phyloP scores from a whole-genome alignment of 768 basidiomycete genomes.

The Artomyces pyxidatus region DNA sequence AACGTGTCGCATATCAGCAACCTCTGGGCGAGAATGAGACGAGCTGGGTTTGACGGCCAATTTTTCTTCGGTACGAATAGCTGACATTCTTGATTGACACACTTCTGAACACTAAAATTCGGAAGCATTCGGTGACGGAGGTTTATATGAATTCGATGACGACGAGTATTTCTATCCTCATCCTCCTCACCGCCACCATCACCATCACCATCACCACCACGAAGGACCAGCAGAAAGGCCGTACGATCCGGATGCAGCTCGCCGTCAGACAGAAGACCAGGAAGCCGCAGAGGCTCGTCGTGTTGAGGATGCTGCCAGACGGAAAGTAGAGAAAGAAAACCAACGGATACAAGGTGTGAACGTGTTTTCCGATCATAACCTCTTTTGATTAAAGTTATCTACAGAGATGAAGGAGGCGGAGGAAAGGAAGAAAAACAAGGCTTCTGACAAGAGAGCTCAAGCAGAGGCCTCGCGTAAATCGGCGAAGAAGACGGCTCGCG shows the following conservation, averaged over 20 bases:
- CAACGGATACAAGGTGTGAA: constrained; percentile 44
- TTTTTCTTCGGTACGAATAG: no score
- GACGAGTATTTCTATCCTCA: no score
- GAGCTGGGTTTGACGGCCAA: no score
- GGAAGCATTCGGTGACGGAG: no score
- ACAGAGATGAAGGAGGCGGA: constrained; percentile 48
- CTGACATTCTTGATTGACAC: no score
- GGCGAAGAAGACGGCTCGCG: constrained; percentile 40
- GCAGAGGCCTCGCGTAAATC: constrained; percentile 40
- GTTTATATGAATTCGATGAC: no score
- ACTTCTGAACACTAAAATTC: no score
- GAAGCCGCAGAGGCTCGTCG: constrained; percentile 46
- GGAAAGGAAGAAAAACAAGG: constrained; percentile 47
- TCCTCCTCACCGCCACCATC: background rate
- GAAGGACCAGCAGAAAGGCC: background rate
- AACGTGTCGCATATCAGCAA: no score
- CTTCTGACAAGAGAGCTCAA: constrained; percentile 46
- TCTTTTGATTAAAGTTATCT: constrained; percentile 3
- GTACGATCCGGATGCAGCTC: constrained; percentile 34
- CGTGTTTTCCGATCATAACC: background rate
- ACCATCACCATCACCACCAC: background rate
- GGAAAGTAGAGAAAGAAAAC: constrained; percentile 36
- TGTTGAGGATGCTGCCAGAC: constrained; percentile 37
- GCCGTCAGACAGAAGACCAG: constrained; percentile 43
- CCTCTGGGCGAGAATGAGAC: no score